Evolutionary conservation across 2,329 filamentous ascomycete species (phyloP).

Genomic region (Phyllosticta citrichinensis): DNA sequence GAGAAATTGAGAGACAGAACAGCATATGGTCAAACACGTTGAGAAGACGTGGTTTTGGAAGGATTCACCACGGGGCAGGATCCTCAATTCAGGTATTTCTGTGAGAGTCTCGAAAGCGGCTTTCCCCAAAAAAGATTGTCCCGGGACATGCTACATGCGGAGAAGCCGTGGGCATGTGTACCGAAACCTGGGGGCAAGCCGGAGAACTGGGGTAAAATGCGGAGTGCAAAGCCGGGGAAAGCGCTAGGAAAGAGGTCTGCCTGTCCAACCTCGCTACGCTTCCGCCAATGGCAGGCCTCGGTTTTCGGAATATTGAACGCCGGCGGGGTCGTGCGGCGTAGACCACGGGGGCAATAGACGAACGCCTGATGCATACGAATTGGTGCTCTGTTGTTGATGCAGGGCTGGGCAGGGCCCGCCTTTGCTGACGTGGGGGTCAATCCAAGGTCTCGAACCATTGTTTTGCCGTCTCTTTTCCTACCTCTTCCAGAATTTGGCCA

Average conservation of each 20-base stretch:
- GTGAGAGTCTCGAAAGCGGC: not conserved
- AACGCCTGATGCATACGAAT: not conserved
- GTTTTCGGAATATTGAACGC: conserved; percentile 2
- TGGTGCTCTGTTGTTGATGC: not conserved
- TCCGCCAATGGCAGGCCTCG: not conserved
- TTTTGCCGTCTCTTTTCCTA: not conserved
- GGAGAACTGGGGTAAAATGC: not conserved
- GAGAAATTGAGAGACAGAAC: not conserved
- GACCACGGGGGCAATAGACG: not conserved
- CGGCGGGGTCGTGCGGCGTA: conserved; percentile 4
- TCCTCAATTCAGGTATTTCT: not conserved
- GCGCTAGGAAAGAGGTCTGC: not conserved
- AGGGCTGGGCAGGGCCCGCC: not conserved
- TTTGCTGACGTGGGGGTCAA: not conserved
- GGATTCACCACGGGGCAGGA: not conserved
- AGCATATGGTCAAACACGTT: not conserved
- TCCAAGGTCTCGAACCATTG: not conserved
- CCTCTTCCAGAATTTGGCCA: not conserved
- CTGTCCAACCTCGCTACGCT: not conserved
- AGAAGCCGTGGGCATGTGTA: not conserved
- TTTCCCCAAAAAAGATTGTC: not conserved
- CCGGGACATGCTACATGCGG: not conserved
- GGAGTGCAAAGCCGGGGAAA: not conserved
- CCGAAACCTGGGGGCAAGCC: not conserved
- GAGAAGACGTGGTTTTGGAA: not conserved